Evolutionary conservation across 2,329 filamentous ascomycete species (phyloP).

Genomic region (Amesomyces nigricolor): DNA sequence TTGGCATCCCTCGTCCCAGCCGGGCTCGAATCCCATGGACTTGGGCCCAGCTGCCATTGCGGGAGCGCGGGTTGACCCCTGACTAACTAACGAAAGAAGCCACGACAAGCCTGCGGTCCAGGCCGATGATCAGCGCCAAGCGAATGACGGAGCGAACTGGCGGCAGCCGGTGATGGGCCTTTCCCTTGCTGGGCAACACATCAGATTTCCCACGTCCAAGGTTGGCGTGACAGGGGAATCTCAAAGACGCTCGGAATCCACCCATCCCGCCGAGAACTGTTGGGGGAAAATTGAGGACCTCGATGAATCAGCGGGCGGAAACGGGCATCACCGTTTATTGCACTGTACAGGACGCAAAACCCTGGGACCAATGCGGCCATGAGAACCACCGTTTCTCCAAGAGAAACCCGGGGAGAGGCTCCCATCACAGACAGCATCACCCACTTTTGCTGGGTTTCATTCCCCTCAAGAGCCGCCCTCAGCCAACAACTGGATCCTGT

Average conservation of each 20-base stretch:
- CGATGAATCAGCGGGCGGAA: constrained; percentile 9
- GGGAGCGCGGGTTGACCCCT: not conserved
- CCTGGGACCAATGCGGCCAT: constrained; percentile 1
- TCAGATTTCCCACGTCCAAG: not conserved
- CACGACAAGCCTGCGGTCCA: constrained; percentile 10
- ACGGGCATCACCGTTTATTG: not conserved
- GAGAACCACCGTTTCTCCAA: not conserved
- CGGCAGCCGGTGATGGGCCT: constrained; percentile 6
- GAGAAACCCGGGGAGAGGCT: not conserved
- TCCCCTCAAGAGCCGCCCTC: not conserved
- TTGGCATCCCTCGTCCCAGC: not conserved
- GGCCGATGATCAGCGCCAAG: constrained; percentile 20
- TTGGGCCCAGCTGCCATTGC: not conserved
- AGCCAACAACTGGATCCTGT: constrained; percentile 4
- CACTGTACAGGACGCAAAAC: constrained; percentile 5
- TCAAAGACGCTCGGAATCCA: not conserved
- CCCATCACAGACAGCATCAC: not conserved
- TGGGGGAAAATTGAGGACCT: not conserved
- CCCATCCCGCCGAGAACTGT: not conserved
- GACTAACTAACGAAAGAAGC: constrained; percentile 3
- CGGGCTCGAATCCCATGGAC: not conserved
- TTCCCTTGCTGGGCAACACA: constrained; percentile 4
- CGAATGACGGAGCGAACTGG: constrained; percentile 8
- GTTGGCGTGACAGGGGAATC: not conserved
- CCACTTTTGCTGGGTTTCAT: not conserved